These are phyloP conservation scores for Fusarium floridanum DNA, from an alignment of 2,329 filamentous ascomycete species.

Conservation along the genomic window DNA sequence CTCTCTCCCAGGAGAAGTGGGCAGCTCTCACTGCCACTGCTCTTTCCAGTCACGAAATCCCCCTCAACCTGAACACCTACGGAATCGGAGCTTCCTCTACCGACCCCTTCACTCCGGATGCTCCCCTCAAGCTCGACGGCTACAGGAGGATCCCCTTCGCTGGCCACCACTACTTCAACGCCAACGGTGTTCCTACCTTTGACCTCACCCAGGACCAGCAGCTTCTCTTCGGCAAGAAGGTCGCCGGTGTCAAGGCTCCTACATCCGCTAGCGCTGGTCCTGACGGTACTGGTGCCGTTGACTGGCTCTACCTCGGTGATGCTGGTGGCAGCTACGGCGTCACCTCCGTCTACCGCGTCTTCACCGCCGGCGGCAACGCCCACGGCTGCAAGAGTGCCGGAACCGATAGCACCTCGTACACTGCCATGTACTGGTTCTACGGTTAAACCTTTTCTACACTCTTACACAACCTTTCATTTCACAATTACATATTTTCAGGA, in stretches of 20 bases:
- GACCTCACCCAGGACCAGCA: constrained; percentile 59
- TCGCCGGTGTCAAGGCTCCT: constrained; percentile 66
- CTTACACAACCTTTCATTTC: constrained; percentile 20
- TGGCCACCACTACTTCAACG: constrained; percentile 77
- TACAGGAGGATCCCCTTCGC: constrained; percentile 57
- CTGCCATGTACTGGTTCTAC: constrained; percentile 72
- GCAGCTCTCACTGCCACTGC: constrained; percentile 55
- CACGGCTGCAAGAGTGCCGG: constrained; percentile 59
- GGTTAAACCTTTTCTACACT: constrained; percentile 43
- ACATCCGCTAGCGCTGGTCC: constrained; percentile 59
- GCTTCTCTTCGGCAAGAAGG: constrained; percentile 62
- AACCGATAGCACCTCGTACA: constrained; percentile 66
- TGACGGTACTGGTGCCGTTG: constrained; percentile 64
- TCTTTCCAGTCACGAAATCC: constrained; percentile 58
- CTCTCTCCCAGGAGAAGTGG: constrained; percentile 57
- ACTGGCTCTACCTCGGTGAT: constrained; percentile 65
- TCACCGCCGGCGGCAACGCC: constrained; percentile 64
- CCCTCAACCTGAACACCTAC: constrained; percentile 61
- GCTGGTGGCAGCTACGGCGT: constrained; percentile 55
- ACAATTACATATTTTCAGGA: constrained; percentile 33
- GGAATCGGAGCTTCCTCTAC: constrained; percentile 57
- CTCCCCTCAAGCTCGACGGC: constrained; percentile 55
- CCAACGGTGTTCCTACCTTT: constrained; percentile 68
- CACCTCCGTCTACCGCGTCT: constrained; percentile 65
- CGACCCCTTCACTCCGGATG: constrained; percentile 59